Evolutionary conservation across 306 rosid species (phyloP).

Genomic region (Rubus parviflorus): DNA sequence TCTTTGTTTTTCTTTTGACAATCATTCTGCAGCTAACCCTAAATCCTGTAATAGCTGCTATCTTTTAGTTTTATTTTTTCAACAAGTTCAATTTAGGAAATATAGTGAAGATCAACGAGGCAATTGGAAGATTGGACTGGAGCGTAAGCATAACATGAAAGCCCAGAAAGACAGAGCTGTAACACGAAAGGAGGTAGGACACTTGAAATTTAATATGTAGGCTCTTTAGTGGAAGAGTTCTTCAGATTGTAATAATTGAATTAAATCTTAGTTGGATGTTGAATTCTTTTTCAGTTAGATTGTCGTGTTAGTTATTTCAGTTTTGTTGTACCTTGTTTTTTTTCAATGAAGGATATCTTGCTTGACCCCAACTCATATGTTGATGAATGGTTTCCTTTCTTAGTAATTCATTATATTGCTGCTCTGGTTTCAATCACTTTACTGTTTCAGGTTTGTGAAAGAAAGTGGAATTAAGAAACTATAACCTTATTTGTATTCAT

Average conservation of each 20-base stretch:
- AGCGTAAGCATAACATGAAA: constrained; percentile 47
- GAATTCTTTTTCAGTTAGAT: constrained; percentile 36
- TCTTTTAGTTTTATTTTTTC: constrained; percentile 34
- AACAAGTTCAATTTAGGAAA: constrained; percentile 51
- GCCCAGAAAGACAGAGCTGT: constrained; percentile 45
- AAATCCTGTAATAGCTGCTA: constrained; percentile 39
- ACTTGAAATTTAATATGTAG: constrained; percentile 29
- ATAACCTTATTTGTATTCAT: background rate
- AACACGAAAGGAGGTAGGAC: constrained; percentile 58
- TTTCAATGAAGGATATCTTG: constrained; percentile 32
- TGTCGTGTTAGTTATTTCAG: constrained; percentile 18
- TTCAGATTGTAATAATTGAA: constrained; percentile 45
- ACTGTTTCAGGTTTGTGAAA: background rate
- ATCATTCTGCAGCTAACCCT: constrained; percentile 23
- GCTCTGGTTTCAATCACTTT: background rate
- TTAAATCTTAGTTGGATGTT: constrained; percentile 42
- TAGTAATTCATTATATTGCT: background rate
- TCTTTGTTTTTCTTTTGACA: constrained; percentile 36
- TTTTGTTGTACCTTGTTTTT: constrained; percentile 24
- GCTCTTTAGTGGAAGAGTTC: constrained; percentile 29
- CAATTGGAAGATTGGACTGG: constrained; percentile 52
- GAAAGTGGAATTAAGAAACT: background rate
- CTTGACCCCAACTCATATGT: constrained; percentile 4
- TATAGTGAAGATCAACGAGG: constrained; percentile 45
- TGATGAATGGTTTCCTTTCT: background rate